phyloP scores from a whole-genome alignment of 306 rosid genomes.

The Alnus glutinosa region DNA sequence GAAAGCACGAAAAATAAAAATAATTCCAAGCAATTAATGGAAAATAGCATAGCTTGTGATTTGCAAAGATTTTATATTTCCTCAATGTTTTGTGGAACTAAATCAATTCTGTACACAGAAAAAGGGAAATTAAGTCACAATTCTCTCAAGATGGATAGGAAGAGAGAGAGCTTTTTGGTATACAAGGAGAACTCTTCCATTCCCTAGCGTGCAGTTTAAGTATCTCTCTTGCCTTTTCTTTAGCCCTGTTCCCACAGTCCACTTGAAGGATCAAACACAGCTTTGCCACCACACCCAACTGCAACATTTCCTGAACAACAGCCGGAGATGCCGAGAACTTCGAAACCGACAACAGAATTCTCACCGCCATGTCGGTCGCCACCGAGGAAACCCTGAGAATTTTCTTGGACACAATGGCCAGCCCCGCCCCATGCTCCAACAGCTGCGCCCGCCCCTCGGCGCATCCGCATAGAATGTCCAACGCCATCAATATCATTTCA shows the following conservation, averaged over 20 bases:
- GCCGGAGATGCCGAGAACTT: constrained; percentile 46
- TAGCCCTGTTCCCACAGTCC: constrained; percentile 69
- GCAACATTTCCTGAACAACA: constrained; percentile 70
- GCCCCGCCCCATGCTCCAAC: constrained; percentile 63
- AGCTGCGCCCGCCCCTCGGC: constrained; percentile 81
- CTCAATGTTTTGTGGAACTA: too few species aligned
- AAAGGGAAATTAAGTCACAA: not conserved
- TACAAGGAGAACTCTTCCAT: constrained; percentile 67
- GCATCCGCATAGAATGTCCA: constrained; percentile 62
- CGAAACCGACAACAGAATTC: constrained; percentile 49
- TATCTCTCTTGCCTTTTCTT: constrained; percentile 72
- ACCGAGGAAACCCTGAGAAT: constrained; percentile 66
- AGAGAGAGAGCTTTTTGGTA: constrained; percentile 50
- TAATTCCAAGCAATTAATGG: too few species aligned
- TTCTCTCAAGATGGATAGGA: constrained; percentile 37
- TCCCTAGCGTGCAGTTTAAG: constrained; percentile 58
- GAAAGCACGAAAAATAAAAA: too few species aligned
- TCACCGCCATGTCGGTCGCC: constrained; percentile 72
- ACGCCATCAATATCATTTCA: constrained; percentile 58
- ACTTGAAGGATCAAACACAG: constrained; percentile 68
- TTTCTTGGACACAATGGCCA: constrained; percentile 74
- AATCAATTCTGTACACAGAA: constrained; percentile 13
- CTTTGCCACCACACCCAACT: constrained; percentile 71
- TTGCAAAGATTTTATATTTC: too few species aligned
- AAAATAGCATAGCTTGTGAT: too few species aligned